Conservation (phyloP, 78 protist genomes). For the Cavenderia fasciculata region DNA sequence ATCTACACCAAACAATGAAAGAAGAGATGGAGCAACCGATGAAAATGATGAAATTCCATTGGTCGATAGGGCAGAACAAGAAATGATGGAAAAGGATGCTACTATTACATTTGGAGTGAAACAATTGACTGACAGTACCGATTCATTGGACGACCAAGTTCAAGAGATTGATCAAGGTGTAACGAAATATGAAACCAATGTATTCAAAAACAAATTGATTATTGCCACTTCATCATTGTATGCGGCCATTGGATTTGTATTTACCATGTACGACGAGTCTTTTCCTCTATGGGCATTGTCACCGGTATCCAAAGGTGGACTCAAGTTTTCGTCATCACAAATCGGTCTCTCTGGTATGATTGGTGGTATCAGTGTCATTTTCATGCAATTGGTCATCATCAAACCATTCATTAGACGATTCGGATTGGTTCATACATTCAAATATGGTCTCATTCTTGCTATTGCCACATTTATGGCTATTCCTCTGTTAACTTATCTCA, state of each 20-base stretch:
- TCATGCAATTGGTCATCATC: slow-evolving; percentile 16
- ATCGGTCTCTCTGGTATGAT: slow-evolving; percentile 43
- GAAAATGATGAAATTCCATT: too few species aligned
- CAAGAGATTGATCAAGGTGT: too few species aligned
- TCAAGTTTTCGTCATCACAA: not conserved
- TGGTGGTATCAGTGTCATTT: slow-evolving; percentile 38
- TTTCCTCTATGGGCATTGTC: slow-evolving; percentile 65
- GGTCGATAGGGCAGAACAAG: too few species aligned
- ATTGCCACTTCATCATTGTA: slow-evolving; percentile 11
- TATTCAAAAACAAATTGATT: slow-evolving; percentile 43
- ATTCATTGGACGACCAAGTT: too few species aligned
- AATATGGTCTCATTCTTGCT: not conserved
- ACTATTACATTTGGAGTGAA: too few species aligned
- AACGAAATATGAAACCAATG: not conserved
- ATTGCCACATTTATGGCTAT: not conserved
- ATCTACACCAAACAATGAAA: too few species aligned
- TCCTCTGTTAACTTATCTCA: not conserved
- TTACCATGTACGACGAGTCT: slow-evolving; percentile 52
- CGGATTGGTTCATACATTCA: slow-evolving; percentile 33
- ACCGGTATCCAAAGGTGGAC: slow-evolving; percentile 16
- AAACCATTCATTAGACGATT: not conserved
- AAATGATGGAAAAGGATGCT: too few species aligned
- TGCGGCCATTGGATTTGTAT: slow-evolving; percentile 19
- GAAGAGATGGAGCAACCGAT: too few species aligned
- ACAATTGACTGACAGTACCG: too few species aligned